Conservation (phyloP, 176 grass and related monocot genomes). For the Lolium rigidum region DNA sequence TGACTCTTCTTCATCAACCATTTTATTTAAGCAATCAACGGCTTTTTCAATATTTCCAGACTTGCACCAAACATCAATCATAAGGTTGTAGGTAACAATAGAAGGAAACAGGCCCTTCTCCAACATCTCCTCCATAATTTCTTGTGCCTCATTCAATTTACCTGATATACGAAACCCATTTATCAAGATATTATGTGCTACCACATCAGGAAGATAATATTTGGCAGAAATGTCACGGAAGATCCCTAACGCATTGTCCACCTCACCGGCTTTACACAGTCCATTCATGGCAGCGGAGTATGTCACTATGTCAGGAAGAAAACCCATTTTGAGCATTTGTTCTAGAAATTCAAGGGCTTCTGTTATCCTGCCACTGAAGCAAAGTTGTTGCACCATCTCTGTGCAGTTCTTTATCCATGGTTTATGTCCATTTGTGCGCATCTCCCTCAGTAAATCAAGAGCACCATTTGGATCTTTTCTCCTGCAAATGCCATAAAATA, state of each 20-base stretch:
- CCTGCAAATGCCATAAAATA: conserved; percentile 74
- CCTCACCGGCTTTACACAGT: conserved; percentile 72
- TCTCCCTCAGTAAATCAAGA: conserved; percentile 68
- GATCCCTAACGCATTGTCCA: conserved; percentile 57
- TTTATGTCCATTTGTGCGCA: conserved; percentile 53
- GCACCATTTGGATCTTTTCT: conserved; percentile 57
- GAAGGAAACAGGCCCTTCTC: conserved; percentile 78
- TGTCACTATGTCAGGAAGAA: conserved; percentile 85
- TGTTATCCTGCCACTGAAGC: conserved; percentile 67
- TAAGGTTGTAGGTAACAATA: conserved; percentile 86
- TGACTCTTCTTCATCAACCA: conserved; percentile 66
- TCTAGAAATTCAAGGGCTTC: conserved; percentile 76
- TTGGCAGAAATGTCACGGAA: conserved; percentile 73
- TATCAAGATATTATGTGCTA: conserved; percentile 95
- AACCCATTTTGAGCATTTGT: conserved; percentile 78
- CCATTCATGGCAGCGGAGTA: conserved; percentile 85
- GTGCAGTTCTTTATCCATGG: conserved; percentile 97
- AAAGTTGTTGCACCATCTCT: conserved; percentile 80
- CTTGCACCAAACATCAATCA: conserved; percentile 94
- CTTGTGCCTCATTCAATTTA: conserved; percentile 67
- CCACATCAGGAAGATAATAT: conserved; percentile 87
- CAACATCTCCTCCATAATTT: conserved; percentile 80
- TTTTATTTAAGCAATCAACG: conserved; percentile 65
- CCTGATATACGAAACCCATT: conserved; percentile 81
- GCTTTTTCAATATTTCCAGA: conserved; percentile 68